Percentiles rank a stretch among this genome's conserved stretches.
Evolutionary conservation across 1,139 yeast genomes (phyloP).

Genomic region (Candida dubliniensis): DNA sequence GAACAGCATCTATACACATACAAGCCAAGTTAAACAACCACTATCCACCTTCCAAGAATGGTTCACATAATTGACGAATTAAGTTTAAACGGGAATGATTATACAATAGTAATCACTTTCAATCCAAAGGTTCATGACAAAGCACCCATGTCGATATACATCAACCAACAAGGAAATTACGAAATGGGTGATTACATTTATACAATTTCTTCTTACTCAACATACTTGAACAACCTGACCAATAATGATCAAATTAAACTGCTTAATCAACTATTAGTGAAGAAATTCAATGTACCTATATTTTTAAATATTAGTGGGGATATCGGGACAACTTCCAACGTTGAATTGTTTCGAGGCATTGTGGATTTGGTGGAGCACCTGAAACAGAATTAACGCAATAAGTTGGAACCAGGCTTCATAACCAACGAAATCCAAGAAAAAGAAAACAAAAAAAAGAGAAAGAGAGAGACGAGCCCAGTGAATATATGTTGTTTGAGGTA

Average conservation of each 20-base stretch:
- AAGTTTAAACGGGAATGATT: conserved; percentile 8
- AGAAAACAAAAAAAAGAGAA: too few relatives aligned
- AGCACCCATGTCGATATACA: conserved; percentile 18
- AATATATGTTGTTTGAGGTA: too few relatives aligned
- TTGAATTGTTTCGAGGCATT: conserved; percentile 9
- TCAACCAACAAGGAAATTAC: conserved; percentile 16
- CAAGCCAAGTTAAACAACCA: not conserved
- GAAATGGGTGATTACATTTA: conserved; percentile 19
- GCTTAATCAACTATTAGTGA: conserved; percentile 16
- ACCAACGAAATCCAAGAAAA: too few relatives aligned
- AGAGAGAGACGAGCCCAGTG: too few relatives aligned
- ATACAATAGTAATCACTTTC: conserved; percentile 10
- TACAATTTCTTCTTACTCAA: conserved; percentile 18
- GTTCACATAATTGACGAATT: conserved; percentile 9
- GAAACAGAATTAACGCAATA: not conserved
- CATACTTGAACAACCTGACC: conserved; percentile 10
- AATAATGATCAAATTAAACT: conserved; percentile 13
- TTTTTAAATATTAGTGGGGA: conserved; percentile 17
- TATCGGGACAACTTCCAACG: conserved; percentile 3
- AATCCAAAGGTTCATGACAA: conserved; percentile 1
- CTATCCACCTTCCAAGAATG: conserved; percentile 3
- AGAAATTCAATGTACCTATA: conserved; percentile 17
- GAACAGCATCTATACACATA: not conserved
- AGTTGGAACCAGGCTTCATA: too few relatives aligned
- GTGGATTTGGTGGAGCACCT: conserved; percentile 2